Evolutionary conservation across 805 yeast genomes (phyloP), one percentile per base, ranked within the genome.

Genomic region (Lachancea kluyveri): DNA sequence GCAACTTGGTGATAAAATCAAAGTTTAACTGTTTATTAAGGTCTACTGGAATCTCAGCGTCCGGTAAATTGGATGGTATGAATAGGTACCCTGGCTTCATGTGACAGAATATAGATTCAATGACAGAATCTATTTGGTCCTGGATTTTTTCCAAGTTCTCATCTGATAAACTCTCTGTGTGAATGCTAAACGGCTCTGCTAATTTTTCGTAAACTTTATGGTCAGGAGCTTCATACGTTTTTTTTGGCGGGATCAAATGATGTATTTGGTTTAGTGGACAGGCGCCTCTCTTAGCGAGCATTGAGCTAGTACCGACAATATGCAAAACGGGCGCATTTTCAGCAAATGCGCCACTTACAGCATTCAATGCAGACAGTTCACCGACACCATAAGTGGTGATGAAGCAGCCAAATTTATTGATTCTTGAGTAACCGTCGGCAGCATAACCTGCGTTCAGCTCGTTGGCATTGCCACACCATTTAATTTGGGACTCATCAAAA

Each of bases 361-460:
- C 95, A 57, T 85, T 85, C 40, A 85, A 49, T 3, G 94, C 92
- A 37, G 85, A 75, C 41, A 85, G 67, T 54, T 85, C 95, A 37
- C 96, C 96, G 11, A 86, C 96, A 30, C 95, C 95, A 57, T 68
- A 82, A 4, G 95, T 86, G 4, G 65, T 59, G 32, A 73, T 57
- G 24, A 74, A 56, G 12, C 76, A 86, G 32, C 86, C 83, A 5
- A 81, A 69, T n/a, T 73, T 69, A 27, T 67, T 64, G 17, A 77
- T 67, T 39, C 90, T 69, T 11, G 90, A 74, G 49, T 84, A 88
- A 5, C 95, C 96, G 55, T 88, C 96, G 7, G 90, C 87, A 5
- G 92, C 77, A 53, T 88, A 87, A 6, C 92, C 90, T 4, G 92
- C 79, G 50, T 87, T 88, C 41, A 87, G 67, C 60, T 87, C 96